Conservation (phyloP, 106 monocot species). For the Gastrodia elata region DNA sequence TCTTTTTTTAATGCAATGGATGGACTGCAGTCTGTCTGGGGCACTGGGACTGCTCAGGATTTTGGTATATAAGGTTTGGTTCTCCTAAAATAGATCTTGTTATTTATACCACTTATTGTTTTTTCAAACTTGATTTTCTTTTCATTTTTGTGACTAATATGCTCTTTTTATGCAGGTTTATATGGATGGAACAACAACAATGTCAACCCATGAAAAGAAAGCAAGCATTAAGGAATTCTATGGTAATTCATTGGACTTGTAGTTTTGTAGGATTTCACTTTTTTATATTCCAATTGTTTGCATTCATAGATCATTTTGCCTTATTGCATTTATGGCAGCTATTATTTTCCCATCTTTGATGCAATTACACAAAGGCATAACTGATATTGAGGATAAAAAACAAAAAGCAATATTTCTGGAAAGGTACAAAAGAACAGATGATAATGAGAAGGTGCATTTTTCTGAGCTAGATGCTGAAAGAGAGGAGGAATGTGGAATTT, state of each 20-base stretch:
- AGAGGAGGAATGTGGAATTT: conserved; percentile 76
- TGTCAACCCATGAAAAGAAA: conserved; percentile 83
- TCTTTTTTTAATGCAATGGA: conserved; percentile 78
- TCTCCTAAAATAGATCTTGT: not conserved
- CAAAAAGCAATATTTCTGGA: conserved; percentile 55
- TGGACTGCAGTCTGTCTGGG: conserved; percentile 78
- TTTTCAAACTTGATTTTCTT: not conserved
- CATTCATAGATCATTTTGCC: not conserved
- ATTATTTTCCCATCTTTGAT: conserved; percentile 59
- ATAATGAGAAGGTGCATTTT: conserved; percentile 23
- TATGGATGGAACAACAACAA: conserved; percentile 82
- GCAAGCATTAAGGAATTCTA: conserved; percentile 85
- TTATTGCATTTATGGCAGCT: conserved; percentile 19
- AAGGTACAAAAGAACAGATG: conserved; percentile 49
- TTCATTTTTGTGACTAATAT: not conserved
- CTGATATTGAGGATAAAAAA: conserved; percentile 64
- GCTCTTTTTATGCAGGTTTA: conserved; percentile 36
- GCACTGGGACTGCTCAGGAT: conserved; percentile 75
- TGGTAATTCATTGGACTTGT: conserved; percentile 26
- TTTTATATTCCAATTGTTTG: not conserved
- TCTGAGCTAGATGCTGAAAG: conserved; percentile 46
- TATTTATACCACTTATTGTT: not conserved
- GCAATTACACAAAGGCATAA: conserved; percentile 62
- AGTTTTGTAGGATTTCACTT: not conserved
- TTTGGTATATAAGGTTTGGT: conserved; percentile 38